phyloP scores from a whole-genome alignment of 352 stramenopile genomes.

The Phytopythium delawarense region DNA sequence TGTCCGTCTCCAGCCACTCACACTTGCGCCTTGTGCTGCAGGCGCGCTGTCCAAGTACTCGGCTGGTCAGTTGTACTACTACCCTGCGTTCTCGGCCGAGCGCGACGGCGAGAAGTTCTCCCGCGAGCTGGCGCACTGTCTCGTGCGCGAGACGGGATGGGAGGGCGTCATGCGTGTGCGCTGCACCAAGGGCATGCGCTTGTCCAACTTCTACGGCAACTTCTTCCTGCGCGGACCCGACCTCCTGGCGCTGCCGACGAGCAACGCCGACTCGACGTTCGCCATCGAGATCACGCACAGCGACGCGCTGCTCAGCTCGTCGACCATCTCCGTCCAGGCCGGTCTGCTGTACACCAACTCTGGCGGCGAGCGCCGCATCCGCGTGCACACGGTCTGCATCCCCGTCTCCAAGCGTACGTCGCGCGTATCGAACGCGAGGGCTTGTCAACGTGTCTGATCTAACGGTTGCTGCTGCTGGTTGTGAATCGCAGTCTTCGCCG shows the following conservation, averaged over 20 bases:
- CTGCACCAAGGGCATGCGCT: constrained; percentile 96
- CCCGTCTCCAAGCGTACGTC: constrained; percentile 88
- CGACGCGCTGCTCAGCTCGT: constrained; percentile 92
- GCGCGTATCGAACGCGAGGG: background rate
- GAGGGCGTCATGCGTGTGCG: constrained; percentile 98
- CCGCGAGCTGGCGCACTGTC: constrained; percentile 87
- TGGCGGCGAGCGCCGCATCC: constrained; percentile 95
- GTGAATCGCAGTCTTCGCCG: constrained; percentile 59
- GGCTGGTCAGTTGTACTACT: constrained; percentile 96
- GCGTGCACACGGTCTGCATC: constrained; percentile 96
- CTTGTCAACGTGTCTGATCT: background rate
- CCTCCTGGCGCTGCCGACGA: constrained; percentile 95
- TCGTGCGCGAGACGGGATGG: constrained; percentile 92
- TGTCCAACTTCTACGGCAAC: constrained; percentile 99
- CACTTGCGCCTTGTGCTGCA: constrained; percentile 10
- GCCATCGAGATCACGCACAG: constrained; percentile 97
- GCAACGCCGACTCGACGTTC: constrained; percentile 95
- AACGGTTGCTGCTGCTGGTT: background rate
- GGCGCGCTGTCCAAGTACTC: constrained; percentile 95
- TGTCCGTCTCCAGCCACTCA: background rate
- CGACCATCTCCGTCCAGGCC: constrained; percentile 94
- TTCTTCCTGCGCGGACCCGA: constrained; percentile 97
- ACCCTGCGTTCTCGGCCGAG: constrained; percentile 91
- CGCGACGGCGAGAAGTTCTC: constrained; percentile 93
- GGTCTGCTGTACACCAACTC: constrained; percentile 98